Evolutionary conservation across 768 basidiomycete genomes (phyloP).

Genomic region (Solioccasus polychromus): DNA sequence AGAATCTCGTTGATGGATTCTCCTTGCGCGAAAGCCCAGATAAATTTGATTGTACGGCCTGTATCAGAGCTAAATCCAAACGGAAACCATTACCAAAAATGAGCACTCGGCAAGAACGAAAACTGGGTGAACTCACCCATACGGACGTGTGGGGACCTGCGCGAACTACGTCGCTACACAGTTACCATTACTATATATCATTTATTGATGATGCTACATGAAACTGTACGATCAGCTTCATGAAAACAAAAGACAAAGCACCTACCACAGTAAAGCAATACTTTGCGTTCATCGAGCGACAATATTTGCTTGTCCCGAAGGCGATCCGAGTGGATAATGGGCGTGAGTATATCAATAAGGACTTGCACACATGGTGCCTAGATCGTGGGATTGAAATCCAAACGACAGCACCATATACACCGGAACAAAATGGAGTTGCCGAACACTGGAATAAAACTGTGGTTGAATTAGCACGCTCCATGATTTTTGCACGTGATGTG

Average conservation of each 20-base stretch:
- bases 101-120: rapidly evolving
- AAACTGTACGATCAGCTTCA: background rate
- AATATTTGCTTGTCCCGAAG: slow-evolving; percentile 4
- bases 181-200: slow-evolving; percentile 23
- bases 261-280: slow-evolving; percentile 9
- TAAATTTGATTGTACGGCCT: slow-evolving; percentile 2
- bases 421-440: slow-evolving; percentile 36
- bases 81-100: background rate
- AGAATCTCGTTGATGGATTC: slow-evolving; percentile 1
- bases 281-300: slow-evolving; percentile 10
- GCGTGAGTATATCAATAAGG: slow-evolving; percentile 28
- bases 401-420: slow-evolving; percentile 34
- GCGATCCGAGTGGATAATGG: slow-evolving; percentile 31
- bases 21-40: background rate
- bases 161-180: slow-evolving; percentile 1
- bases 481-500: slow-evolving; percentile 27
- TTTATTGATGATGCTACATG: slow-evolving; percentile 5
- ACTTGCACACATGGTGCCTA: slow-evolving; percentile 19
- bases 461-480: slow-evolving; percentile 28
- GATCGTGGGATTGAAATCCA: slow-evolving; percentile 31
- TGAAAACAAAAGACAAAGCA: background rate
- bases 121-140: background rate
- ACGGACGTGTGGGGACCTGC: background rate
- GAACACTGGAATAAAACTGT: slow-evolving; percentile 37
- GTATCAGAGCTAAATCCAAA: background rate